These are phyloP conservation scores for Synchytrium microbalum DNA, from an alignment of 371 early-diverging fungal genomes.

Conservation along the genomic window DNA sequence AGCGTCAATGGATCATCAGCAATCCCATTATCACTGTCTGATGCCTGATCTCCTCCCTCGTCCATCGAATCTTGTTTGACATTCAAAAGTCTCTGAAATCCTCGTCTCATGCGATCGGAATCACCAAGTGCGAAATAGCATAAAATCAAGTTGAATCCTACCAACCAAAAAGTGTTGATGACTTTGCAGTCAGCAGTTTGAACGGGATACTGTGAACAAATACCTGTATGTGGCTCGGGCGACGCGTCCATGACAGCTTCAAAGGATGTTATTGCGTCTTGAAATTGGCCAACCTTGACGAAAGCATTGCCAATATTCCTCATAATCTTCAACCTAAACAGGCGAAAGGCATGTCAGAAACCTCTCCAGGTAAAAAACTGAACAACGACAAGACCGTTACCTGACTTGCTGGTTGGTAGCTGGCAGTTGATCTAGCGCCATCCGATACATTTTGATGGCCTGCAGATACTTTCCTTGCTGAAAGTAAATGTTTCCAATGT, in stretches of 20 bases:
- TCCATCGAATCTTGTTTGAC: conserved; percentile 21
- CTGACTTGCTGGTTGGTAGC: conserved; percentile 36
- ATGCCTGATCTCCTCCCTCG: conserved; percentile 23
- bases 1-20: conserved; percentile 38
- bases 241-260: conserved; percentile 45
- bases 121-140: conserved; percentile 52
- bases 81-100: conserved; percentile 35
- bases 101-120: conserved; percentile 38
- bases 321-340: conserved; percentile 39
- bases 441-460: conserved; percentile 52
- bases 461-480: conserved; percentile 40
- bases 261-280: conserved; percentile 47
- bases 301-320: conserved; percentile 45
- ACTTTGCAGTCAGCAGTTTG: not conserved
- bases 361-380: not conserved
- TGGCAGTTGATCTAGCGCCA: conserved; percentile 51
- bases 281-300: conserved; percentile 42
- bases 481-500: conserved; percentile 53
- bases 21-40: conserved; percentile 42
- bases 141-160: conserved; percentile 44
- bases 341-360: no score
- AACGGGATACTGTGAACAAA: not conserved
- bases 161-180: not conserved
- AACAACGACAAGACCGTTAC: no score
- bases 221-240: conserved; percentile 43